Evolutionary conservation across 2,329 filamentous ascomycete species (phyloP), one percentile per base, ranked within the genome.

Genomic region (Diplodia mutila): DNA sequence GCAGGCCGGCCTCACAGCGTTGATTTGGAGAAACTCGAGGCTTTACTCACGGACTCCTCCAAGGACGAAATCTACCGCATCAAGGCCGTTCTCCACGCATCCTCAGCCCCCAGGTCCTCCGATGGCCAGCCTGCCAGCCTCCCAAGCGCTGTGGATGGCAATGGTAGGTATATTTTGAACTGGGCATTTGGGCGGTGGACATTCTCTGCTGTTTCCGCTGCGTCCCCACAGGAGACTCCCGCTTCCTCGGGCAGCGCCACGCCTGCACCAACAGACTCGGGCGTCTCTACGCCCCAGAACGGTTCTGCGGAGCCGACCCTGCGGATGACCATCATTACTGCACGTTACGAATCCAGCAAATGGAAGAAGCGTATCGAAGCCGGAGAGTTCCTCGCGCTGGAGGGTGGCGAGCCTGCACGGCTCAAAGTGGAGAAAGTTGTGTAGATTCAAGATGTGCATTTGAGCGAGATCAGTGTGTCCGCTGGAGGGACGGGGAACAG

Each of bases 181-280:
- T 99, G 95, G 95, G 95, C 95, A 0, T 99, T 99, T 80, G 93
- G 93, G 0, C 86, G 95, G 34, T 99, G 95, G 94, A 97, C 89
- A 0, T 97, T 94, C 75, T 96, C 93, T 1, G 84, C 87, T 6
- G 81, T 89, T 4, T 72, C 78, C 1, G 71, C 73, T 4, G 69
- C 70, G 1, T 75, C 74, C 1, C 64, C 69, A 6, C 66, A 70
- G 1, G 71, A 71, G 12, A 74, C 71, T 18, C 72, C 73, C 23
- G 18, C 70, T 49, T 67, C 69, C 32, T 74, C 74, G 14, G 72
- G 68, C 16, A 71, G 65, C 21, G 70, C 71, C 11, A 75, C 73
- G 27, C 66, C 66, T 46, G 51, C 66, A 23, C 71, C 71, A 2
- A 61, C 71, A 11, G 67, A 67, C 16, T 75, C 70, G 46, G 75